Evolutionary conservation across 2,329 filamentous ascomycete species (phyloP).

Genomic region (Fonsecaea pugnacius): DNA sequence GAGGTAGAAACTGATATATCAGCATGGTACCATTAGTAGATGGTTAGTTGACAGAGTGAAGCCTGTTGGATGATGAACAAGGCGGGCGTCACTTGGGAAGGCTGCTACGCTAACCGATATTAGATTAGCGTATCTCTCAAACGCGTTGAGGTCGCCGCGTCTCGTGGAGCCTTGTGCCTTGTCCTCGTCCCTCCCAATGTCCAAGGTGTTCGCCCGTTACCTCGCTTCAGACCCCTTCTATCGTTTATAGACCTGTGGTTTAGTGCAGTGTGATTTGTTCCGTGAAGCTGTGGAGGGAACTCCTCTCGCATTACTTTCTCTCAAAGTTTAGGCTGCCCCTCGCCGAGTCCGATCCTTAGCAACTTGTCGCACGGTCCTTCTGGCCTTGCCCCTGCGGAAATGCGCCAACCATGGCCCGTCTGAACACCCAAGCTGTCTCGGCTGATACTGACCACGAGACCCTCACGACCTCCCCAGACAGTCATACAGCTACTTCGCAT

Average conservation of each 20-base stretch:
- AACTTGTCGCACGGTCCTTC: neutral
- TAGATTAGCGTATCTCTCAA: neutral
- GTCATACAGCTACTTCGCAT: slow-evolving; percentile 16
- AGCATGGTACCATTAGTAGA: neutral
- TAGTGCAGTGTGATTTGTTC: neutral
- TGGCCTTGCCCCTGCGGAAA: neutral
- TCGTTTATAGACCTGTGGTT: neutral
- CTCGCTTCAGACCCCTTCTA: neutral
- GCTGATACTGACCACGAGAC: slow-evolving; percentile 52
- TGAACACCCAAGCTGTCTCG: slow-evolving; percentile 25
- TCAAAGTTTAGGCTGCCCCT: neutral
- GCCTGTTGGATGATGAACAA: neutral
- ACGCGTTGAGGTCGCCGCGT: slow-evolving; percentile 8
- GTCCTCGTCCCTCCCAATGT: neutral
- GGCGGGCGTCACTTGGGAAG: neutral
- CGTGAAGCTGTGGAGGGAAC: neutral
- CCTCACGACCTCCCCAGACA: slow-evolving; percentile 19
- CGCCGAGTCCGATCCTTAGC: neutral
- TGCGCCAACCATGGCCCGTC: slow-evolving; percentile 33
- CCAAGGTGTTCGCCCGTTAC: neutral
- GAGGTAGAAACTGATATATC: neutral
- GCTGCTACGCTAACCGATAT: slow-evolving; percentile 4
- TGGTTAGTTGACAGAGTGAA: neutral
- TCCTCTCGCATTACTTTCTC: neutral
- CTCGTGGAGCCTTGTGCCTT: neutral